Base-by-base conservation (phyloP, 1,139 yeast species). In the Hansenula sp. region DNA sequence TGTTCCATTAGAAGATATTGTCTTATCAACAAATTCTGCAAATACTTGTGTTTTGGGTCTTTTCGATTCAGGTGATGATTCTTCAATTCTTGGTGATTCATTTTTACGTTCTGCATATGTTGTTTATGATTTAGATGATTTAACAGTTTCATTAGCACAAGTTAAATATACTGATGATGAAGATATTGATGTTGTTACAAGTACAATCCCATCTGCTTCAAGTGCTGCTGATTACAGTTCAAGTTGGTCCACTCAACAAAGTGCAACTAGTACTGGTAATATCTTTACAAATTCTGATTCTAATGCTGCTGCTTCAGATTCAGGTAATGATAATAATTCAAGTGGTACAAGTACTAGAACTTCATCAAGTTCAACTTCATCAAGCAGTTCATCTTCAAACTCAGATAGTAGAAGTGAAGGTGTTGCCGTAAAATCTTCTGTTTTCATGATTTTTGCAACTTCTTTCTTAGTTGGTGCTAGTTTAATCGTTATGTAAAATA, bases 91-190 rank as follows among this genome's bases (percentile, higher is more conserved):
- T 12, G 96, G 95, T 30, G 94, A 84, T 59, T 73, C 79, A 29
- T 77, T 86, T 60, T 65, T 87, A 52, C 70, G 85, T 40, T 69
- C 75, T 42, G 87, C 85, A 13, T 87, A 87, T 56, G 77, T 79
- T 42, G 95, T 85, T 32, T 86, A 75, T 52, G 90, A 87, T 60
- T 65, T 85, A 45, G 89, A 82, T 25, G 74, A 72, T 47, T 61
- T 65, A 40, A 76, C 78, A 53, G 68, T 87, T 24, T 79, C 82
- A 1, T 46, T 87, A 37, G 95, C 90, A 3, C 84, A 75, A 52
- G 81, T 80, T 11, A 24, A 32, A 12, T 38, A 33, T 18, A 27
- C 71, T 8, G 44, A 28, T 26, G 60, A 61, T 12, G 70, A 67
- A 39, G 59, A 67, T 31, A 66, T 77, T 33, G 74, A 70, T 42